Percentiles rank a stretch among this genome's conserved stretches.
These are phyloP conservation scores for Begonia peltatifolia DNA, from an alignment of 306 rosid species.

Conservation along the genomic window DNA sequence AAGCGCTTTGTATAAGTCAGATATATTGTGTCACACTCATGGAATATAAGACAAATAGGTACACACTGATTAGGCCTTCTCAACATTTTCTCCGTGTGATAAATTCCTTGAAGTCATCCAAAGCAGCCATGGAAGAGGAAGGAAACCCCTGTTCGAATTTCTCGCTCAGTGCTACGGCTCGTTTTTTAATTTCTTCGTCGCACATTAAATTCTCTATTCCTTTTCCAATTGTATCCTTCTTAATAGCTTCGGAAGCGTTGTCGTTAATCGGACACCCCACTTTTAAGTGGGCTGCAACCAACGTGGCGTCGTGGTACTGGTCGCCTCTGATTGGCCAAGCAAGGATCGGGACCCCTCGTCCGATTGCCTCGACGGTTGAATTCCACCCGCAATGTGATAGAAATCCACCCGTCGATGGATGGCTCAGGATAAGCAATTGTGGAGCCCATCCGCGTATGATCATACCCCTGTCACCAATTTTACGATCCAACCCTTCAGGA, in stretches of 20 bases:
- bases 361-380: conserved; percentile 48
- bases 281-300: conserved; percentile 3
- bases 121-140: conserved; percentile 5
- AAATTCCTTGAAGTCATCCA: conserved; percentile 13
- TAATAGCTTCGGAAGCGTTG: conserved; percentile 1
- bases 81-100: background rate
- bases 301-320: conserved; percentile 15
- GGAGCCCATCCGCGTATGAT: conserved; percentile 70
- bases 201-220: conserved; percentile 17
- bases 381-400: conserved; percentile 71
- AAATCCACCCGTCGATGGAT: conserved; percentile 58
- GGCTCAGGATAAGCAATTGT: conserved; percentile 55
- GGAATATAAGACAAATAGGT: too few species aligned
- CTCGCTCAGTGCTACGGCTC: background rate
- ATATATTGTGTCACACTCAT: too few species aligned
- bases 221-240: conserved; percentile 4
- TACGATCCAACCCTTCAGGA: conserved; percentile 25
- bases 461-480: conserved; percentile 39
- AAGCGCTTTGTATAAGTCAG: too few species aligned
- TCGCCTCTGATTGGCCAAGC: conserved; percentile 20
- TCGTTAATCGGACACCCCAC: conserved; percentile 11
- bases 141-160: conserved; percentile 11
- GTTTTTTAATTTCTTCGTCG: conserved; percentile 6
- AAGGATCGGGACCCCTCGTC: conserved; percentile 22
- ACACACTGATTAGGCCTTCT: too few species aligned